Conservation (phyloP, 345 rosid species). For the Acer yangbiense region DNA sequence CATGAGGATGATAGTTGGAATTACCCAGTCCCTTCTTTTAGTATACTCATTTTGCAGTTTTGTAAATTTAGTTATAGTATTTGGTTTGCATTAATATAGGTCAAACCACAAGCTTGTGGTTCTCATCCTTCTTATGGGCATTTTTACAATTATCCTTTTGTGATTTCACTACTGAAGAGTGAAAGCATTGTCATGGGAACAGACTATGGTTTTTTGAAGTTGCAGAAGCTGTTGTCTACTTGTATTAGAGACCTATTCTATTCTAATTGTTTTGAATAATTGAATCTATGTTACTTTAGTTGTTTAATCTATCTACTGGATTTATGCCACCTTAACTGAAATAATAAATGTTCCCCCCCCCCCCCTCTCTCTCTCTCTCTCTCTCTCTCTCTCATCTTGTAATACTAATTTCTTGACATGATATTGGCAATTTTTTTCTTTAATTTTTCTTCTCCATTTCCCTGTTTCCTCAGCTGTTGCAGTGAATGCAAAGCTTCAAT, state of each 20-base stretch:
- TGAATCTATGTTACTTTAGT: neutral
- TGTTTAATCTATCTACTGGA: neutral
- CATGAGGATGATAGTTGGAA: neutral
- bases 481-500: slow-evolving; percentile 84
- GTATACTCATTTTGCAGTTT: neutral
- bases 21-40: neutral
- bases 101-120: neutral
- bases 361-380: too few species aligned
- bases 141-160: neutral
- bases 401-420: neutral
- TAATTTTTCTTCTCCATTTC: neutral
- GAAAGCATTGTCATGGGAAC: neutral
- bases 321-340: neutral
- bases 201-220: neutral
- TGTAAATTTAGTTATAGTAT: neutral
- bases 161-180: slow-evolving; percentile 1
- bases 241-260: neutral
- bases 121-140: neutral
- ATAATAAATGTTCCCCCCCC: neutral
- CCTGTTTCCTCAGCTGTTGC: slow-evolving; percentile 73
- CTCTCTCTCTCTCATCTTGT: too few species aligned
- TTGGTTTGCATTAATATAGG: neutral
- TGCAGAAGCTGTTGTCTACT: slow-evolving; percentile 7
- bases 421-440: neutral
- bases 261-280: neutral